Evolutionary conservation across 768 basidiomycete species (phyloP), one percentile per base, ranked within the genome.

Genomic region (Cyclocybe cylindracea): DNA sequence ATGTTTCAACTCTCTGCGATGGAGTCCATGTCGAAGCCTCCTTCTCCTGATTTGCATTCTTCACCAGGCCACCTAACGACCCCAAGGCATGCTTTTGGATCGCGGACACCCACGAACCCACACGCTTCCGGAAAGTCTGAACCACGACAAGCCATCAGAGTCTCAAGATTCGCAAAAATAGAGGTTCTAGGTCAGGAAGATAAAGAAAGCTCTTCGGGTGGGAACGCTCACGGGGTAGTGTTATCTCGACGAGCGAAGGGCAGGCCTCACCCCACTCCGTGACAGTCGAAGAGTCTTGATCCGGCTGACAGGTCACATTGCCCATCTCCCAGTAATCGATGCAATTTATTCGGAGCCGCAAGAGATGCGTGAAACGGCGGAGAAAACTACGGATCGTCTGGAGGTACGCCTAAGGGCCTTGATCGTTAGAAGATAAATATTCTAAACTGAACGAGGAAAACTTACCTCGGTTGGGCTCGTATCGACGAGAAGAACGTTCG

Each of bases 221-320:
- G 33, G 35, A n/a, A 16, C 4, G 59, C 71, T 57, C 56, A 74
- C 74, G 70, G 11, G 72, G 72, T 38, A 73, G 63, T 0, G 64
- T 62, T 36, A 73, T 73, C 35, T 73, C 66, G 19, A 56, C 41
- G 18, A 76, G 66, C 5, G 70, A 68, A 6, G 66, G 62, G 44
- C 74, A 76, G 3, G 60, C 68, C 11, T 53, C 56, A 3, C 74
- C 73, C 70, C 71, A 76, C n/a, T 61, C 56, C 5, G 67, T 70
- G 18, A 72, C 71, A 3, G 69, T 71, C 3, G 57, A 50, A 51
- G 70, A 71, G 34, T 74, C 73, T 7, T 62, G 51, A 42, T 76
- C 71, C 54, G 72, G 59, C 33, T 61, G 58, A 35, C 63, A 66
- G 7, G 60, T 39, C 24, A 68, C 41, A 24, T 63, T 55, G 8